phyloP scores from a whole-genome alignment of 148 eudicot genomes.

The Rhododendron kiyosumense region DNA sequence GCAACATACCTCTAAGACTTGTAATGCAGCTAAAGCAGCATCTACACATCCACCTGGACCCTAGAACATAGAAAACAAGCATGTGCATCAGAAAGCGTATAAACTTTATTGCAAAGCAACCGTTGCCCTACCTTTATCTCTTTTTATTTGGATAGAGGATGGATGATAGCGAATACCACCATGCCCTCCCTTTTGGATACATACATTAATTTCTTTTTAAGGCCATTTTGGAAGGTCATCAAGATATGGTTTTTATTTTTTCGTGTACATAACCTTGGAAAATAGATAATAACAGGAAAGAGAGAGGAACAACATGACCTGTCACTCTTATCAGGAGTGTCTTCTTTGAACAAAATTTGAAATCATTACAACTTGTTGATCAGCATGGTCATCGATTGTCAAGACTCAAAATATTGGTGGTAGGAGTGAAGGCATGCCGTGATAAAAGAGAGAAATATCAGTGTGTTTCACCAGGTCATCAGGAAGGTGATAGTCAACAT shows the following conservation, averaged over 20 bases:
- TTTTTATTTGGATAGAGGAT: neutral
- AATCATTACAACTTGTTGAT: neutral
- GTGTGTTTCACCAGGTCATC: too few species aligned
- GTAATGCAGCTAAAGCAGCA: conserved; percentile 83
- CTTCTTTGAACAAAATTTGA: neutral
- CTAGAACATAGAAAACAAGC: conserved; percentile 22
- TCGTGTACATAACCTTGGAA: neutral
- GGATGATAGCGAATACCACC: neutral
- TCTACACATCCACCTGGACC: conserved; percentile 70
- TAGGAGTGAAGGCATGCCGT: neutral
- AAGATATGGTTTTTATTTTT: neutral
- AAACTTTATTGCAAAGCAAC: neutral
- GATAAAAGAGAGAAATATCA: neutral
- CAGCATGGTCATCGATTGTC: neutral
- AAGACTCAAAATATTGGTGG: neutral
- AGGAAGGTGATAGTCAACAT: too few species aligned
- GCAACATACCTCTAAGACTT: conserved; percentile 61
- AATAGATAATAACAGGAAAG: neutral
- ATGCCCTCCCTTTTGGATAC: neutral
- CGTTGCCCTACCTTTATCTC: neutral
- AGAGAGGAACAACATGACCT: neutral
- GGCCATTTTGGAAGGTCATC: neutral
- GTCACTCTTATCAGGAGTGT: neutral
- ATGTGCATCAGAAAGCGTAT: neutral
- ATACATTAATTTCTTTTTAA: neutral